These are phyloP conservation scores for Serpula lacrymans DNA, from an alignment of 768 basidiomycete species.

Conservation along the genomic window DNA sequence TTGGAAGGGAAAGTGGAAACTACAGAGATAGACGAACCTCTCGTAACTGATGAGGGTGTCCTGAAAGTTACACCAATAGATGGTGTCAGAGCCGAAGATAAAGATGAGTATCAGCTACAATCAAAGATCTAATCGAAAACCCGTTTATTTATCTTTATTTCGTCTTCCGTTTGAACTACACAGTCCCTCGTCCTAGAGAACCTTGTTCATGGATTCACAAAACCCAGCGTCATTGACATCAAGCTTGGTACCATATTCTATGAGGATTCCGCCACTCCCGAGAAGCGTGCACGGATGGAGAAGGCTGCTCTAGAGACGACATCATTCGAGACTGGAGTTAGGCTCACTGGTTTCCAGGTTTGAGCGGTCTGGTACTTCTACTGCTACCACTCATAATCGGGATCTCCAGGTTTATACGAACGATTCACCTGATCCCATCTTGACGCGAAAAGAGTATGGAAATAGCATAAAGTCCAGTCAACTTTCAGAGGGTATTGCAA, in stretches of 20 bases:
- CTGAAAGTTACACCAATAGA: conserved; percentile 22
- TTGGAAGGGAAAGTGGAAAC: conserved; percentile 57
- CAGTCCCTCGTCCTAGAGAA: conserved; percentile 89
- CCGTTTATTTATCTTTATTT: neutral
- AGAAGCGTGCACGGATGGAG: conserved; percentile 79
- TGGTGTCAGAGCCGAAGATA: conserved; percentile 28
- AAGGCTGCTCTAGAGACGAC: conserved; percentile 69
- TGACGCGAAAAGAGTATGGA: conserved; percentile 75
- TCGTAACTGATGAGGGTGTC: conserved; percentile 12
- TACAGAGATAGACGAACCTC: conserved; percentile 22
- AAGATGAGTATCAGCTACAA: conserved; percentile 39
- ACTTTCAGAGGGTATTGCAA: conserved; percentile 70
- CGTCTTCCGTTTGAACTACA: conserved; percentile 14
- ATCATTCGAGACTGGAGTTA: conserved; percentile 67
- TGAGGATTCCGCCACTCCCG: conserved; percentile 59
- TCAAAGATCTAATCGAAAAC: neutral
- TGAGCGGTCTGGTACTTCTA: conserved; percentile 14
- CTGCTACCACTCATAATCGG: neutral
- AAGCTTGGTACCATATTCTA: conserved; percentile 93
- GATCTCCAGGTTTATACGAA: conserved; percentile 77
- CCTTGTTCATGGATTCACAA: conserved; percentile 63
- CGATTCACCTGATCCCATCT: conserved; percentile 46
- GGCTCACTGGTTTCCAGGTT: conserved; percentile 91
- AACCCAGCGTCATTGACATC: conserved; percentile 86
- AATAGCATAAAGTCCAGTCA: conserved; percentile 66